Evolutionary conservation across 441 rosid species (phyloP), one percentile per base, ranked within the genome.

Genomic region (Croton setiger): DNA sequence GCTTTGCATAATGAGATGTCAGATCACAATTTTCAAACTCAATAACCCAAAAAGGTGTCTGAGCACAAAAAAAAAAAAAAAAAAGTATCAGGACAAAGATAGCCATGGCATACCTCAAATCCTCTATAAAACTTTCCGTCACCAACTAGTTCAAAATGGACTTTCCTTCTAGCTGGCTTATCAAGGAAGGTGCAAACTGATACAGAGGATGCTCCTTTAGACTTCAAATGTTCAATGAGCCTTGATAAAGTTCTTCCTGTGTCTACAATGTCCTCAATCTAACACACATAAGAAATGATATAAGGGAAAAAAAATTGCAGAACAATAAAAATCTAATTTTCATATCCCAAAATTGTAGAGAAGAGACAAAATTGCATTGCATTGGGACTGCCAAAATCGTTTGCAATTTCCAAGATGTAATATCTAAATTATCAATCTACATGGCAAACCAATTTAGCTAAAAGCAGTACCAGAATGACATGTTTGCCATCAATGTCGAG

Each of bases 181-280:
- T 91, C 93, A 61, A 91, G 96, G 3, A 91, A 77, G 67, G 96
- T 41, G 58, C 98, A 91, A 31, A 91, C 92, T 0, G 98, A 94
- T n/a, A 94, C 87, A 55, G 98, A 86, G 33, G 92, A 78, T 3
- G 82, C 96, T 55, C 89, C 92, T 75, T 84, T 89, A 4, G 75
- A 60, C 71, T 81, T 76, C 82, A 94, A 27, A 72, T 83, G 85
- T 31, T 77, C 71, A 41, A 94, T 85, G 31, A 94, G 78, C 70
- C 79, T 68, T 31, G 79, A 82, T 31, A 94, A 61, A 18, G 98
- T 91, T 78, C 68, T 75, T 47, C 98, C 97, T 1, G 97, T 89
- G 81, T 94, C 98, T 37, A 94, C 87, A 69, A 94, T 94, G 72
- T 91, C 98, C 82, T 94, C 98, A 39, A 94, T 96, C 98, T 91